These are phyloP conservation scores for Metroxylon sagu DNA, from an alignment of 176 grass and related monocot genomes.

Conservation along the genomic window DNA sequence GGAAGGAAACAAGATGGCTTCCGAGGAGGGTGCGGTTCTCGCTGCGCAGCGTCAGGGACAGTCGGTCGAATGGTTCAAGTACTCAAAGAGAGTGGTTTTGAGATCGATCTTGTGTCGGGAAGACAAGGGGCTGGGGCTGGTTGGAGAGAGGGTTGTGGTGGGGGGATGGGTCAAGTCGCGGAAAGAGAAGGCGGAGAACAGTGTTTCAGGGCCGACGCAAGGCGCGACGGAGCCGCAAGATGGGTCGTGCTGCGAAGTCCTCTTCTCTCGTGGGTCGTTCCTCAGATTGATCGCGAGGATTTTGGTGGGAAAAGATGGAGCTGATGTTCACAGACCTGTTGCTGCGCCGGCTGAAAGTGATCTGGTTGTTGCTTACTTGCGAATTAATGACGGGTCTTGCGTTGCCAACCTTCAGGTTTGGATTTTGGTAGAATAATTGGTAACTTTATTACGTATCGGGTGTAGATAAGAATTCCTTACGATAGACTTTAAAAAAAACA, in stretches of 20 bases:
- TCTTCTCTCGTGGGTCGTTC: constrained; percentile 29
- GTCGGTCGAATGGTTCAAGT: constrained; percentile 23
- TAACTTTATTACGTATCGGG: no score
- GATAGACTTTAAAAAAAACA: no score
- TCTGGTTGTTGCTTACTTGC: constrained; percentile 13
- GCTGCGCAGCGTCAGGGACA: no score
- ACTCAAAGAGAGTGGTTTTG: constrained; percentile 30
- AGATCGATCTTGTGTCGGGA: constrained; percentile 28
- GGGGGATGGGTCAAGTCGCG: constrained; percentile 59
- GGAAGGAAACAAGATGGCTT: neutral
- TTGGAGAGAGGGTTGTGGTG: constrained; percentile 26
- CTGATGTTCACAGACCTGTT: neutral
- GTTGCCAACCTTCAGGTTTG: constrained; percentile 50
- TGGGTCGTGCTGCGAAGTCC: constrained; percentile 28
- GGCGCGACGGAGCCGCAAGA: neutral
- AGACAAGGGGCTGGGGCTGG: constrained; percentile 23
- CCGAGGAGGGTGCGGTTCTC: neutral
- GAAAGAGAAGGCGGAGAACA: constrained; percentile 17
- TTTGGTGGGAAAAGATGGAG: neutral
- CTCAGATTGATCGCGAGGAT: constrained; percentile 34
- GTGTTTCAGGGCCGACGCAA: neutral
- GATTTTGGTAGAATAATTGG: neutral
- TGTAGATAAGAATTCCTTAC: no score
- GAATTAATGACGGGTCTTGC: constrained; percentile 60
- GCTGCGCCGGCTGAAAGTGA: neutral